Evolutionary conservation across 352 stramenopile genomes (phyloP), one percentile per base, ranked within the genome.

Genomic region (Phytophthora cactorum): DNA sequence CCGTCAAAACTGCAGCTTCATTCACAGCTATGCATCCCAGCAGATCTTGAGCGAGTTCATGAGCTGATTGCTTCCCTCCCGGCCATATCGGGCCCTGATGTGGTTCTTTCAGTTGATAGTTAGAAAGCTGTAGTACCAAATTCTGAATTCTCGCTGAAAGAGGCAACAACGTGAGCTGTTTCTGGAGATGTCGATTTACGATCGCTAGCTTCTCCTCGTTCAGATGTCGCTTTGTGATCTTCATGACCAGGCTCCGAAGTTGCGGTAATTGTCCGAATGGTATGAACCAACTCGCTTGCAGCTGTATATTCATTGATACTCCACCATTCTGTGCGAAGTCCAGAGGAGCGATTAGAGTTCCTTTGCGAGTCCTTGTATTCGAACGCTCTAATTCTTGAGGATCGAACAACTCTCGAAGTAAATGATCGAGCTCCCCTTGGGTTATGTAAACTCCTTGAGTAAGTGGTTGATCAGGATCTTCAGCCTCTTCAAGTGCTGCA

Each of bases 241-340:
- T 81, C 41, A 88, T 77, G 4, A 90, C 66, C 17, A 87, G 63
- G 45, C 39, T 79, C 17, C 81, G 72, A 8, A 89, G 56, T 5
- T 76, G 57, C 11, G 68, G 36, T 11, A 89, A 59, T 11, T 88
- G 62, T 15, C 86, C 78, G 14, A 92, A 88, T 9, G 81, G 81
- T n/a, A 90, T 44, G 52, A 90, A 87, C 83, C 83, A 90, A 34
- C 78, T 89, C 11, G 80, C 75, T 59, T 81, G 69, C 1, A 90
- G 60, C 12, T 83, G 70, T 17, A 54, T 76, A 22, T 53, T 54
- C 54, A 78, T 66, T 10, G 70, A 41, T 36, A 78, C 68, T 7
- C 32, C 50, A 12, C 70, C 59, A 1, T 58, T 51, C 17, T 72
- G 36, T 15, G 46, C 17, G 15, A 73, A 79, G 3, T 34, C 51